Base-by-base conservation (phyloP, 2,329 filamentous ascomycete genomes). In the Ophiostoma triangulosporum region DNA sequence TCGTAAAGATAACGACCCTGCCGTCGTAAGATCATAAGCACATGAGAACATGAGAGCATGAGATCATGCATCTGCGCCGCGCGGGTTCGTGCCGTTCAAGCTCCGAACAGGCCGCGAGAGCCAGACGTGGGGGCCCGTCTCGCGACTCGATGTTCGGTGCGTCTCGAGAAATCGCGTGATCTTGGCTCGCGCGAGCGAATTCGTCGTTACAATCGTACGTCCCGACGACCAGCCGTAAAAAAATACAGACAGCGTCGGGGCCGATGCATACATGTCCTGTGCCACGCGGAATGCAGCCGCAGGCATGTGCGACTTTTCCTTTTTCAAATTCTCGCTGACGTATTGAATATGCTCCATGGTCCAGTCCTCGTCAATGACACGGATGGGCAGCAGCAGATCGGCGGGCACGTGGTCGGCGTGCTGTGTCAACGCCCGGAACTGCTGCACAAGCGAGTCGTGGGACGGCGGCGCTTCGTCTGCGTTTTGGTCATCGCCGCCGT, bases 121-220 rank as follows among this genome's bases (percentile, higher is more conserved):
- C 52, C 56, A 59, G 3, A 61, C 54, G 6, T 24, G 14, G 9
- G 59, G 58, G 11, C 40, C 52, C 15, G 15, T 17, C 20, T 61
- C 57, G 17, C 38, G 26, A 22, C 53, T 55, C 1, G 45, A 49
- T 7, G 49, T 53, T 29, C 56, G 55, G 50, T 51, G 43, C 20
- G 29, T 48, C 36, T 60, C 56, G 6, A 60, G 40, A 36, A 60
- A 52, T 4, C 51, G 54, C 5, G 49, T 32, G 45, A 90, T 78
- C 58, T 82, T 76, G 58, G 79, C 84, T 22, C 79, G 76, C 45
- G 84, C 80, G 1, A 77, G 77, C 22, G 77, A 74, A 62, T 90
- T 89, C 57, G 81, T 83, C 3, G 84, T 87, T 51, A 90, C 67
- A 0, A 84, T 89, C 1, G 82, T 85, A 26, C 76, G 63, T 0